Evolutionary conservation across 768 basidiomycete genomes (phyloP).

Genomic region (Exidia glandulosa): DNA sequence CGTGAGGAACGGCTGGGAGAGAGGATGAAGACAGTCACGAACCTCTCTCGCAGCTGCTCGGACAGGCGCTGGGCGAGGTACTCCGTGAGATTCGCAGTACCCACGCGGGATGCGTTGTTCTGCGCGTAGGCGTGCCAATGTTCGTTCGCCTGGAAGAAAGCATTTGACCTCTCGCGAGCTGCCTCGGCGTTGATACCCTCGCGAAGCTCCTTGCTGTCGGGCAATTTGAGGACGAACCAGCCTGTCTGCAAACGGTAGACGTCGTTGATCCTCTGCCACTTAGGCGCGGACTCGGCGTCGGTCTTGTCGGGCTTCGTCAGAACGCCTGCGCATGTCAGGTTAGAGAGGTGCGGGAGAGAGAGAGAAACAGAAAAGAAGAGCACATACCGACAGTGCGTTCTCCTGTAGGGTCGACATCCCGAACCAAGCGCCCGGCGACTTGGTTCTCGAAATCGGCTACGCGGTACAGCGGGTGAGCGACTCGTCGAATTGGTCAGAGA

Average conservation of each 20-base stretch:
- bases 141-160: conserved; percentile 33
- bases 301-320: conserved; percentile 55
- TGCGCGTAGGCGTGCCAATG: not conserved
- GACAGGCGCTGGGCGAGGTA: conserved; percentile 51
- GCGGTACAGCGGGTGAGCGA: not conserved
- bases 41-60: conserved; percentile 54
- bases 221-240: conserved; percentile 52
- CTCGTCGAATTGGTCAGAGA: not conserved
- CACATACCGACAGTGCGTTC: conserved; percentile 56
- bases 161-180: conserved; percentile 45
- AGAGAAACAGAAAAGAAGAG: not conserved
- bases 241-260: conserved; percentile 33
- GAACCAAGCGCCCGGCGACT: conserved; percentile 54
- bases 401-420: conserved; percentile 47
- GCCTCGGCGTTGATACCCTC: conserved; percentile 46
- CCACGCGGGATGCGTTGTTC: conserved; percentile 16
- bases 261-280: conserved; percentile 33
- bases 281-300: conserved; percentile 36
- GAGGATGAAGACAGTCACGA: too few relatives aligned
- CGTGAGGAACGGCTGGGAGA: not conserved
- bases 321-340: too few relatives aligned
- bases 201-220: conserved; percentile 38
- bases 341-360: not conserved
- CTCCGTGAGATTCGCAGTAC: conserved; percentile 46
- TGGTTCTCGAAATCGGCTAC: conserved; percentile 79